Evolutionary conservation across 2,329 filamentous ascomycete species (phyloP).

Genomic region (Dactylellina cionopaga): DNA sequence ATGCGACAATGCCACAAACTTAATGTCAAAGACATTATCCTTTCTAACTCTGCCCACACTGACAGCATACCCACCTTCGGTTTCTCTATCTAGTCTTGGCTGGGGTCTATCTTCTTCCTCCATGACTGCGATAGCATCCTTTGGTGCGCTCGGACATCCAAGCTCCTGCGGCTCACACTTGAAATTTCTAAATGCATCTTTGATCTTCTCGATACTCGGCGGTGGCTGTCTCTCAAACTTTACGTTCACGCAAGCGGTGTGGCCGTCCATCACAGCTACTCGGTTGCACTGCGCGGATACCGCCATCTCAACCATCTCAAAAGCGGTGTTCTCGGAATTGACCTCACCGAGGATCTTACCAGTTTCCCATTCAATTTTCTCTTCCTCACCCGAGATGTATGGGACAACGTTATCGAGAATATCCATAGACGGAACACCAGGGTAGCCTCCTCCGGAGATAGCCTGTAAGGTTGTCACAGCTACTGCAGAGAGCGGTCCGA

Average conservation of each 20-base stretch:
- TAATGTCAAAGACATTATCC: constrained; percentile 92
- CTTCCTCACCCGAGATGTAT: constrained; percentile 91
- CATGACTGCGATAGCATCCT: constrained; percentile 83
- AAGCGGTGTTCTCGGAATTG: constrained; percentile 76
- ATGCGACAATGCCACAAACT: constrained; percentile 93
- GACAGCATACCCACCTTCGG: constrained; percentile 86
- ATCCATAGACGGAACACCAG: constrained; percentile 91
- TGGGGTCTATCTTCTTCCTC: constrained; percentile 91
- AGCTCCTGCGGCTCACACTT: constrained; percentile 81
- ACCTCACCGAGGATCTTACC: constrained; percentile 89
- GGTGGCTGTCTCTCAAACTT: constrained; percentile 79
- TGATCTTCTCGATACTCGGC: constrained; percentile 79
- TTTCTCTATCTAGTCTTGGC: constrained; percentile 86
- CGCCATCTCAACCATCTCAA: constrained; percentile 79
- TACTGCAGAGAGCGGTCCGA: constrained; percentile 80
- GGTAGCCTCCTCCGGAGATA: constrained; percentile 90
- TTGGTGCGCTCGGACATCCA: constrained; percentile 86
- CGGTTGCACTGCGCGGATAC: constrained; percentile 91
- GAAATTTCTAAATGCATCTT: constrained; percentile 81
- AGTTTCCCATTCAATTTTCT: constrained; percentile 94
- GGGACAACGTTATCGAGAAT: constrained; percentile 96
- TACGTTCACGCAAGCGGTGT: constrained; percentile 92
- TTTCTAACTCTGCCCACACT: constrained; percentile 87
- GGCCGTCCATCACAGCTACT: constrained; percentile 93
- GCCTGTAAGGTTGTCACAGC: constrained; percentile 94